Percentiles rank a stretch among this genome's conserved stretches.
Evolutionary conservation across 139 green algal species (phyloP).

Genomic region (Chlamydomonas incerta): DNA sequence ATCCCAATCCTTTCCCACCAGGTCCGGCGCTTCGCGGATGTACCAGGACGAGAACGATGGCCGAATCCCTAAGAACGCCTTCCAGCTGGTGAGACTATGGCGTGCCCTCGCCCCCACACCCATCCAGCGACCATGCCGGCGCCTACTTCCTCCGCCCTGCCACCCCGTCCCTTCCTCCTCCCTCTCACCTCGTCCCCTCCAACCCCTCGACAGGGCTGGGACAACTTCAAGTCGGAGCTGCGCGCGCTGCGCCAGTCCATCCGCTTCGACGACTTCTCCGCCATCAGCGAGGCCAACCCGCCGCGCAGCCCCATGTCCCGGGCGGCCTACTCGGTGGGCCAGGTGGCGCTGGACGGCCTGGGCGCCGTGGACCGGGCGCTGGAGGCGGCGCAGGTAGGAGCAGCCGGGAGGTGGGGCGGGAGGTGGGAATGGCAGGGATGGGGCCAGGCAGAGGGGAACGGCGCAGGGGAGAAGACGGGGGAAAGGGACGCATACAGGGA

Average conservation of each 20-base stretch:
- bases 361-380: conserved; percentile 17
- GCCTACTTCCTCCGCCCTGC: too few relatives aligned
- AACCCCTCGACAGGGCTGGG: neutral
- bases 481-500: too few relatives aligned
- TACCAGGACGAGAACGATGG: conserved; percentile 80
- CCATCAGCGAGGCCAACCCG: conserved; percentile 58
- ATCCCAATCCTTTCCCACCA: too few relatives aligned
- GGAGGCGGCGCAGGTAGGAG: conserved; percentile 9
- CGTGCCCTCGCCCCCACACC: too few relatives aligned
- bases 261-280: conserved; percentile 74
- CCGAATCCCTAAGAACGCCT: conserved; percentile 68
- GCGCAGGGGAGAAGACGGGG: too few relatives aligned
- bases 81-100: conserved; percentile 67
- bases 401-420: neutral
- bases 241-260: conserved; percentile 71
- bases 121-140: neutral
- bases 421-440: neutral
- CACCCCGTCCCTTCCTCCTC: too few relatives aligned
- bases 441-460: neutral
- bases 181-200: neutral
- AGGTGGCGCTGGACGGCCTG: conserved; percentile 15
- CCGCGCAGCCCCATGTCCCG: conserved; percentile 28
- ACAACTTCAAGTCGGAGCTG: conserved; percentile 63
- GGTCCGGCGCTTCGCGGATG: conserved; percentile 66
- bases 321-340: conserved; percentile 22